Base-by-base conservation (phyloP, 2,329 filamentous ascomycete genomes). In the Cladosporium sp. region DNA sequence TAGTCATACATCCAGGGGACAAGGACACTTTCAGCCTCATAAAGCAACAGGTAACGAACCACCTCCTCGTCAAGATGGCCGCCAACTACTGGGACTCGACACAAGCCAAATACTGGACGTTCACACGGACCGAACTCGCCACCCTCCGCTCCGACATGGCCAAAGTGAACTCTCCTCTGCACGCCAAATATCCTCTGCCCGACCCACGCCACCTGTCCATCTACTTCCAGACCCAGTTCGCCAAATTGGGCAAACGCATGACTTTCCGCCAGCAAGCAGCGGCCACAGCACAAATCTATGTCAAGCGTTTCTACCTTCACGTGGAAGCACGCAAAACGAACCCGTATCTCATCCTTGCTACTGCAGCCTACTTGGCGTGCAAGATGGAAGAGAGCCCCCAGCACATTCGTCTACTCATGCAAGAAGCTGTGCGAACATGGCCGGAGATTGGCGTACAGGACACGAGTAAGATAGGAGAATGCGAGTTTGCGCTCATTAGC, bases 321-420 rank as follows among this genome's bases (percentile, higher is more conserved):
- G 91, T 97, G 72, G 93, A 97, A 74, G 93, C 98, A 69, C 90
- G 94, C 65, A 88, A 90, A 68, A 97, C 93, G 57, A 99, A 98
- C 73, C 93, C 94, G 4, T 97, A 96, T 75, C 88, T 98, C 39
- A 88, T 98, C 66, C 86, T 97, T 69, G 90, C 93, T n/a, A 98
- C 95, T 1, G 91, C 94, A 5, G 85, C 98, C 67, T 99, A 99
- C 77, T 83, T 99, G 39, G 93, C 95, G 23, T 97, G 93, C 81
- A 99, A 99, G 80, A 97, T 96, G 88, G 95, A 99, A 78, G 95
- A 99, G 78, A 93, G 89, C 59, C 95, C 95, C 2, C 94, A 98
- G 77, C 95, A 99, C 77, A 98, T 99, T 73, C 88, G 95, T 32
- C 86, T 96, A 69, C 89, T 99, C 66, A 89, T 95, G 13, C 89